Conservation (phyloP, 2,329 filamentous ascomycete genomes). For the Fusarium brachygibbosum region DNA sequence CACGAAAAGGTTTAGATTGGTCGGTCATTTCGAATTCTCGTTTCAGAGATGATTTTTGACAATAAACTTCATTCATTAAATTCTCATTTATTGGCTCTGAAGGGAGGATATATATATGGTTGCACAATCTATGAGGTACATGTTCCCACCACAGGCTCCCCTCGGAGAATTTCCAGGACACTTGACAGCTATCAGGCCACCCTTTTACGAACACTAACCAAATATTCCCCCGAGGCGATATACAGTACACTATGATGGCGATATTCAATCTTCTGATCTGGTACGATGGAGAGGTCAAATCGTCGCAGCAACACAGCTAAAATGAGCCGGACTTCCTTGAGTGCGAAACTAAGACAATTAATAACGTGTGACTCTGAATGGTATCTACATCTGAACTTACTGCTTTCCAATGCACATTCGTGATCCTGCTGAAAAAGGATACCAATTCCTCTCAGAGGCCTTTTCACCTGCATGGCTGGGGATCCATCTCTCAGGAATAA, state of each 20-base stretch:
- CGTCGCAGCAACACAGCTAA: not conserved
- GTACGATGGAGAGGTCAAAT: not conserved
- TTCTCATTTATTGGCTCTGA: too few species aligned
- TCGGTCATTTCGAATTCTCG: not conserved
- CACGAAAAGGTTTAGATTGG: not conserved
- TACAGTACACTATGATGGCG: conserved; percentile 4
- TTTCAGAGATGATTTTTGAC: not conserved
- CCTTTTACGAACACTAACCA: not conserved
- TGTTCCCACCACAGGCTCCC: not conserved
- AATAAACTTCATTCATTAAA: too few species aligned
- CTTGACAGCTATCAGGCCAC: not conserved
- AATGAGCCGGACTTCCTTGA: conserved; percentile 4
- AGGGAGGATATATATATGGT: not conserved
- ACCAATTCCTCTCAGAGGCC: not conserved
- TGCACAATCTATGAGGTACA: not conserved
- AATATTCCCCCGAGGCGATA: conserved; percentile 6
- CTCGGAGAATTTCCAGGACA: not conserved
- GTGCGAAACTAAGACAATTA: not conserved
- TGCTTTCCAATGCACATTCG: conserved; percentile 6
- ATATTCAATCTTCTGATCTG: conserved; percentile 1
- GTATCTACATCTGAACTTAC: not conserved
- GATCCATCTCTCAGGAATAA: conserved; percentile 1
- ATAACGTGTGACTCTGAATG: rapidly evolving
- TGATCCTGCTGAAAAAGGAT: not conserved
- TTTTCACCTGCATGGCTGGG: not conserved